These are phyloP conservation scores for Dichomitus squalens DNA, from an alignment of 1,284 basidiomycete genomes.

Conservation along the genomic window DNA sequence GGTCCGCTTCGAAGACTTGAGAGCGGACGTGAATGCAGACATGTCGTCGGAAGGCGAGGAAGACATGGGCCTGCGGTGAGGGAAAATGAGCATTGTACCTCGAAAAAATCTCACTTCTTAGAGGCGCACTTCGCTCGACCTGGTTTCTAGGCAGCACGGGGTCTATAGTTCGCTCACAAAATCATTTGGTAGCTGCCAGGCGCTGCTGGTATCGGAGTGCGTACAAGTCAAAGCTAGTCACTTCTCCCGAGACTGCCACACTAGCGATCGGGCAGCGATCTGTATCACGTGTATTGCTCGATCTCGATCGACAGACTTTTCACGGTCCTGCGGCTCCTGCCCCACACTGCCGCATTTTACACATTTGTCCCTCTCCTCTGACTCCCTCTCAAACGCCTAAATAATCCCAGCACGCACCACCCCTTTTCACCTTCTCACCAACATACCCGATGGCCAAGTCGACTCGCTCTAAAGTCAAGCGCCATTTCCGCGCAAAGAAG, in stretches of 20 bases:
- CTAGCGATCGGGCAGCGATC: constrained; percentile 9
- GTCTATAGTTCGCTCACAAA: too few relatives aligned
- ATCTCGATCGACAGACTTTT: constrained; percentile 24
- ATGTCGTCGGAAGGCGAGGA: constrained; percentile 25
- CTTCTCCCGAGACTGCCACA: neutral
- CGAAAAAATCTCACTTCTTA: too few relatives aligned
- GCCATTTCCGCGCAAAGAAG: constrained; percentile 83
- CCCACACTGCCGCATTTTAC: neutral
- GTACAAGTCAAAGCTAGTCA: too few relatives aligned
- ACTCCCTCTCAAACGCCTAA: neutral
- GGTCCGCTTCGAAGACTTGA: constrained; percentile 46
- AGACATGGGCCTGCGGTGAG: neutral
- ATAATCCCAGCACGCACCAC: neutral
- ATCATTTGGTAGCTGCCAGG: too few relatives aligned
- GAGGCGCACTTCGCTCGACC: too few relatives aligned
- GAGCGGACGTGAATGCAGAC: constrained; percentile 32
- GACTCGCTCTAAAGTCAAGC: constrained; percentile 87
- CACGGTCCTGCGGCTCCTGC: constrained; percentile 1
- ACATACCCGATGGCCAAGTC: constrained; percentile 86
- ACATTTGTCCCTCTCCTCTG: neutral
- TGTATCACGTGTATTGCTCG: constrained; percentile 14
- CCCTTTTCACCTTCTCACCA: too few relatives aligned
- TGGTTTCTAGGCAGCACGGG: too few relatives aligned
- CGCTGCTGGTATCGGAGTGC: too few relatives aligned
- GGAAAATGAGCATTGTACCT: neutral